Base-by-base conservation (phyloP, 345 rosid species). In the Rhodomyrtus tomentosa region DNA sequence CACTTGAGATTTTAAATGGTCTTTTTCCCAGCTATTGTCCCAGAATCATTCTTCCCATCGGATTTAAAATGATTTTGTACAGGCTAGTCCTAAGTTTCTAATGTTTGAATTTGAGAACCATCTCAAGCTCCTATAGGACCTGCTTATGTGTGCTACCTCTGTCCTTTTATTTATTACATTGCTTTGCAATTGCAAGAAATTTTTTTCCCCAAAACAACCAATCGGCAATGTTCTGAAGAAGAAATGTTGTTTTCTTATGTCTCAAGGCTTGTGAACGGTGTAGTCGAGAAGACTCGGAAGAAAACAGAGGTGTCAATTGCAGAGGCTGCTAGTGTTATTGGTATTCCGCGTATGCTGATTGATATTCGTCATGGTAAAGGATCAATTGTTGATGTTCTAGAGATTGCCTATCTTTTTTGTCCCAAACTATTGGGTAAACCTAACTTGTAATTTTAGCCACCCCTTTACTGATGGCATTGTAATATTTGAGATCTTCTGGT, bases 281-380 rank as follows among this genome's bases (percentile, higher is more conserved):
- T 93, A 72, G 92, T 95, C 51, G 99, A 98, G 90, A 98, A 94
- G 93, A 93, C 92, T 27, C 93, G 98, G 68, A 93, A 90, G 85
- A 93, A 90, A 85, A 90, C 88, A 36, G 90, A 90, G 50, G 82
- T 91, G 86, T 98, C 99, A 51, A 95, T 96, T 90, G 98, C 97
- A 14, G 96, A 91, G 86, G 99, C 99, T 79, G 98, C 99, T 68
- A 89, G 83, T 86, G 94, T 87, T 83, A 91, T 96, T 50, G 94
- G 95, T 82, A 94, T 98, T 84, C 99, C 99, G 0, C 96, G 99
- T 73, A 91, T 86, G 82, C 86, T 98, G 82, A 95, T 98, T 81
- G 99, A 98, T 88, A 87, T 98, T 88, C 98, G 98, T 86, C 99
- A 98, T 87, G 99, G 99, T 98, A 88, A 88, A 89, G 55, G 48